Conservation (phyloP, 2,329 filamentous ascomycete species). For the Onygenales sp. region DNA sequence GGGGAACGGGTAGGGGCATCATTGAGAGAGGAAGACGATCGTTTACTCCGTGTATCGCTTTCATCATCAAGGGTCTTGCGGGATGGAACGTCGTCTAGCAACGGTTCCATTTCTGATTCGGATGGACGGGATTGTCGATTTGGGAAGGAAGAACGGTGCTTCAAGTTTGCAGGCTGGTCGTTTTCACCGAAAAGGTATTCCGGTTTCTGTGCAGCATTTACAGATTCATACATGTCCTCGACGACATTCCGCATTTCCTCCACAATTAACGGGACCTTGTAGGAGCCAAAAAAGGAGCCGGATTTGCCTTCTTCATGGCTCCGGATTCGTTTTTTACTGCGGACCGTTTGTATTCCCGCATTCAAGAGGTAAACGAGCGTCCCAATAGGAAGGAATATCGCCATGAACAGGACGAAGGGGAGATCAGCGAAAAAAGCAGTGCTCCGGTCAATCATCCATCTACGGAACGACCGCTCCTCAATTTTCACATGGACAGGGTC, state of each 20-base stretch:
- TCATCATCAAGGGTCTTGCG: neutral
- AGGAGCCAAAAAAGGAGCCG: slow-evolving; percentile 58
- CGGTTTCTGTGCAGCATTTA: slow-evolving; percentile 59
- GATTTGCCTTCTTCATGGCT: slow-evolving; percentile 64
- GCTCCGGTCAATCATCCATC: slow-evolving; percentile 7
- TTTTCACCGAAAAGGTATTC: slow-evolving; percentile 57
- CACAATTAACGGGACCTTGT: slow-evolving; percentile 66
- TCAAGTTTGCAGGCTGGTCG: slow-evolving; percentile 35
- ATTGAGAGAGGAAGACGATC: slow-evolving; percentile 31
- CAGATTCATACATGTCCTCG: slow-evolving; percentile 66
- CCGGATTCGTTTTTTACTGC: slow-evolving; percentile 64
- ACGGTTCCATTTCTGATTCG: neutral
- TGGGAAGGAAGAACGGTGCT: neutral
- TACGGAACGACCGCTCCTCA: slow-evolving; percentile 13
- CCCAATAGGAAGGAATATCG: slow-evolving; percentile 65
- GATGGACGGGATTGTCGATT: neutral
- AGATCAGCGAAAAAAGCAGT: slow-evolving; percentile 41
- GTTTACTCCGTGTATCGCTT: neutral
- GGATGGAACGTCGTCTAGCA: neutral
- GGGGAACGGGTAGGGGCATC: neutral
- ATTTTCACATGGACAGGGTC: slow-evolving; percentile 20
- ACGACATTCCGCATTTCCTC: slow-evolving; percentile 66
- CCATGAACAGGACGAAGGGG: slow-evolving; percentile 56
- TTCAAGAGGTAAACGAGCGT: slow-evolving; percentile 64
- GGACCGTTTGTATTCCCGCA: slow-evolving; percentile 64